A percentile compares a stretch with the other conserved stretches of the same genome.
These are phyloP conservation scores for Annulohypoxylon moriforme DNA, from an alignment of 495 filamentous ascomycete species.

Conservation along the genomic window DNA sequence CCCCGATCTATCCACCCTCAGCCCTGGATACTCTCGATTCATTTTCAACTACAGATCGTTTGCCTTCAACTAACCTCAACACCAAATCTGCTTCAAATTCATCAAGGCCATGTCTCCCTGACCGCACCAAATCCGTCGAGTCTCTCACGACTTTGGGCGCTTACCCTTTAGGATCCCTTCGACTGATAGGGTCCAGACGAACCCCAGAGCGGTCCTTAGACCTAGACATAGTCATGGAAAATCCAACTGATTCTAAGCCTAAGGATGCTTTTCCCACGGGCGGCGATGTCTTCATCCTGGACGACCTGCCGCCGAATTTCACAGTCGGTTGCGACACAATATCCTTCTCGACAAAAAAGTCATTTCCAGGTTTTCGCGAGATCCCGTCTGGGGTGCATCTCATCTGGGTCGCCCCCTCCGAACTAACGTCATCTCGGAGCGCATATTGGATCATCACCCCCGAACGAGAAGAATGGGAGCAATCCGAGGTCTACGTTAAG, in stretches of 20 bases:
- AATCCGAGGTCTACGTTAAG: conserved; percentile 62
- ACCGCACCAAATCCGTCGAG: conserved; percentile 43
- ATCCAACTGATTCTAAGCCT: conserved; percentile 7
- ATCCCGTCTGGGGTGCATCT: conserved; percentile 70
- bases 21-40: conserved; percentile 4
- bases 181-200: conserved; percentile 43
- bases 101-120: not conserved
- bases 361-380: conserved; percentile 68
- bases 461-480: conserved; percentile 16
- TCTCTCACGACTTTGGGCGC: conserved; percentile 50
- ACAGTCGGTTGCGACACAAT: conserved; percentile 60
- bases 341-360: conserved; percentile 50
- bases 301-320: conserved; percentile 55
- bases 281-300: conserved; percentile 59
- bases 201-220: conserved; percentile 1
- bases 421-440: conserved; percentile 59
- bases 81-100: conserved; percentile 9
- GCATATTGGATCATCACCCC: conserved; percentile 69
- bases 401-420: conserved; percentile 65
- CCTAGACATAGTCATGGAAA: conserved; percentile 29
- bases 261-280: conserved; percentile 29
- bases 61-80: not conserved
- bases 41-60: not conserved
- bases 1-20: conserved; percentile 37
- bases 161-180: conserved; percentile 51